Evolutionary conservation across 176 grass and related monocot genomes (phyloP).

Genomic region (Avena sativa): DNA sequence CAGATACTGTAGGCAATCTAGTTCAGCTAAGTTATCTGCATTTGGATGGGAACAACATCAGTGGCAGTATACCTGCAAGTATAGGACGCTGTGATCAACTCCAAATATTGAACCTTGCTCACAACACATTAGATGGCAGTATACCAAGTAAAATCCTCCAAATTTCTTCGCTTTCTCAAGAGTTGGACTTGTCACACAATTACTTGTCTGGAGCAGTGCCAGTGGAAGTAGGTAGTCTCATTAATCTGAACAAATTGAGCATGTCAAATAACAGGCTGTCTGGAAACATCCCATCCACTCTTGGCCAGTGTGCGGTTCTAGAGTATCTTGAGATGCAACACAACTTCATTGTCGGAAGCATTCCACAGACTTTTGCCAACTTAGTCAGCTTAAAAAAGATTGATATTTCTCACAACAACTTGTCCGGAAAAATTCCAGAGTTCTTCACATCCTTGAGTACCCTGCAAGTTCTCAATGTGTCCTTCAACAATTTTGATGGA

Average conservation of each 20-base stretch:
- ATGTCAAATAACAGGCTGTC: constrained; percentile 45
- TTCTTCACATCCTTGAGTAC: constrained; percentile 39
- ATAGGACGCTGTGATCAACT: constrained; percentile 33
- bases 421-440: constrained; percentile 52
- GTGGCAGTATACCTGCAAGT: constrained; percentile 43
- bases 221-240: constrained; percentile 48
- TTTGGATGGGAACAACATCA: constrained; percentile 43
- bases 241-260: constrained; percentile 22
- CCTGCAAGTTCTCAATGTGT: constrained; percentile 51
- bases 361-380: constrained; percentile 46
- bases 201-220: constrained; percentile 43
- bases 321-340: constrained; percentile 48
- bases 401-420: constrained; percentile 55
- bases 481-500: constrained; percentile 59
- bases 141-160: constrained; percentile 49
- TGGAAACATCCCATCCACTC: constrained; percentile 35
- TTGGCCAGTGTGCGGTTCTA: constrained; percentile 47
- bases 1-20: constrained; percentile 41
- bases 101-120: constrained; percentile 45
- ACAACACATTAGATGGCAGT: constrained; percentile 48
- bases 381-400: constrained; percentile 40
- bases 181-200: constrained; percentile 59
- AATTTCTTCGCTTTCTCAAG: constrained; percentile 41
- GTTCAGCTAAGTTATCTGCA: constrained; percentile 37
- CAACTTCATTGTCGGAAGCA: constrained; percentile 47